Percentiles rank a stretch among this genome's conserved stretches.
Conservation (phyloP, 148 eudicot genomes). For the Diospyros kaki region DNA sequence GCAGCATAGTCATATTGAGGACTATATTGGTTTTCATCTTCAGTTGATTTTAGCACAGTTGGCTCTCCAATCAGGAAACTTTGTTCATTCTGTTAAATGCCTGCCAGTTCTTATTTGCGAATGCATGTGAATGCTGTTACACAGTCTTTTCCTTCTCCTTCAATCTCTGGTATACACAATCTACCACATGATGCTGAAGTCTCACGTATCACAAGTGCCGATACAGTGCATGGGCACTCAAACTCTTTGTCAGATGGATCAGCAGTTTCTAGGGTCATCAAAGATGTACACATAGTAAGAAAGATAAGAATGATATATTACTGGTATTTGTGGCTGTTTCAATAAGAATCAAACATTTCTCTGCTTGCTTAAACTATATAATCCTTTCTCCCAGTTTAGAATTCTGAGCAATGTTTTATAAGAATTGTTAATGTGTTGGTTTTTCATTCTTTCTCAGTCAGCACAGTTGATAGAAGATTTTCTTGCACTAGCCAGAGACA, state of each 20-base stretch:
- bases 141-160: constrained; percentile 44
- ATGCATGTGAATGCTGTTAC: constrained; percentile 37
- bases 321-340: neutral
- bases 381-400: neutral
- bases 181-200: constrained; percentile 35
- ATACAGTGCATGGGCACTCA: constrained; percentile 26
- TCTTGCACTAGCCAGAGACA: constrained; percentile 52
- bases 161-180: constrained; percentile 43
- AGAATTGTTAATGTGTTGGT: neutral
- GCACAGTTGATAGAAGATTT: constrained; percentile 53
- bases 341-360: neutral
- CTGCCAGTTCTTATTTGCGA: constrained; percentile 12
- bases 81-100: constrained; percentile 14
- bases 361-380: neutral
- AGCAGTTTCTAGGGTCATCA: constrained; percentile 26
- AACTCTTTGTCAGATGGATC: constrained; percentile 21
- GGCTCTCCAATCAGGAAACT: neutral
- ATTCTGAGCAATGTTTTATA: neutral
- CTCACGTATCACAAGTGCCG: constrained; percentile 32
- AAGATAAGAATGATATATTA: neutral
- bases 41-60: neutral
- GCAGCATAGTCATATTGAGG: constrained; percentile 9
- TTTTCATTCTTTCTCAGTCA: constrained; percentile 32
- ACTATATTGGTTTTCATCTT: neutral
- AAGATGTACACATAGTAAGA: constrained; percentile 58